phyloP scores from a whole-genome alignment of 2,329 filamentous ascomycete genomes.

The Aspergillus ochraceus region DNA sequence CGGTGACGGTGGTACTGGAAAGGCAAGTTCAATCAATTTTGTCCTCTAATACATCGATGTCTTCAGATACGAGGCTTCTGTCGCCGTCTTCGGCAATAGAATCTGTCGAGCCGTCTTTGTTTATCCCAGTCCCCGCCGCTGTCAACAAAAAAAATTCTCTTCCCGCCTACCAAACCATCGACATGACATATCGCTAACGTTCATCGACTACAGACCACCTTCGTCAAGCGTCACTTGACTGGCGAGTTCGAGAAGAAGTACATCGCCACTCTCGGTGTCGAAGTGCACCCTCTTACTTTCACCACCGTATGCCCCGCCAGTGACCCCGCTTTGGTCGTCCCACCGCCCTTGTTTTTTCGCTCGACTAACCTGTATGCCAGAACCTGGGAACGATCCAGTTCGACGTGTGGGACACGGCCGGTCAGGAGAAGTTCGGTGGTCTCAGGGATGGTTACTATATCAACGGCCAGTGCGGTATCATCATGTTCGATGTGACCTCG shows the following conservation, averaged over 20 bases:
- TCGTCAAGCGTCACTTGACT: conserved; percentile 99
- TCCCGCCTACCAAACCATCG: conserved; percentile 16
- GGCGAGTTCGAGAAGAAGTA: conserved; percentile 99
- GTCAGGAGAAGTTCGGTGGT: conserved; percentile 99
- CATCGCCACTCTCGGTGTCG: conserved; percentile 98
- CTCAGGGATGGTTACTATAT: conserved; percentile 99
- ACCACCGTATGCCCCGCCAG: conserved; percentile 74
- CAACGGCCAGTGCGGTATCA: conserved; percentile 99
- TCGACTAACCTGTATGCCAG: conserved; percentile 43
- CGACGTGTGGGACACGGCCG: conserved; percentile 98
- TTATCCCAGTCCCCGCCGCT: conserved; percentile 21
- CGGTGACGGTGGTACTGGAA: conserved; percentile 98
- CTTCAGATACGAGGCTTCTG: background rate
- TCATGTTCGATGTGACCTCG: conserved; percentile 99
- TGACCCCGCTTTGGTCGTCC: conserved; percentile 31
- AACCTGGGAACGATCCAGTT: conserved; percentile 98
- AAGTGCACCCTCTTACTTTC: conserved; percentile 98
- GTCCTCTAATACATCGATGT: conserved; percentile 9
- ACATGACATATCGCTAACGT: conserved; percentile 22
- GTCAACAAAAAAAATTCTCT: conserved; percentile 31
- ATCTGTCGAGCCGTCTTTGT: conserved; percentile 9
- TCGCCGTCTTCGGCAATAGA: background rate
- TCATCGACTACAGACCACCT: conserved; percentile 73
- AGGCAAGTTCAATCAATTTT: conserved; percentile 63
- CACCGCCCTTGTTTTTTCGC: conserved; percentile 13